Base-by-base conservation (phyloP, 768 basidiomycete genomes). In the Trametes maxima region DNA sequence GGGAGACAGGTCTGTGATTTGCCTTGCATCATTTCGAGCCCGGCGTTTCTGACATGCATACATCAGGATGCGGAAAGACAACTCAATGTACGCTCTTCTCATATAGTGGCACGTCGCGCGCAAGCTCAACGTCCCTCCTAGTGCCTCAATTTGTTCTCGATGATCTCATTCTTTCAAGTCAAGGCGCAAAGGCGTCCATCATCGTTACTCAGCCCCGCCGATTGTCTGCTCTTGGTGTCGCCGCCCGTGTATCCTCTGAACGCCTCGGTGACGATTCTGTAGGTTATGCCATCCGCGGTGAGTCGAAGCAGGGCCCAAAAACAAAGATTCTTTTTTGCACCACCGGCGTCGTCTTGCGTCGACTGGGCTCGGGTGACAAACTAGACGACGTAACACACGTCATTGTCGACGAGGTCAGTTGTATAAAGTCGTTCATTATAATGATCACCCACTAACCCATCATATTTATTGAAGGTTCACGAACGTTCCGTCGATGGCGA, bases 71-170 rank as follows among this genome's bases (percentile, higher is more conserved):
- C 52, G 95, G 95, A 25, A 98, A 98, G 74, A 95, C 93, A 2
- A 95, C 93, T 0, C 93, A 95, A 69, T 69, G 90, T 92, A 67
- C 60, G 80, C 63, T 52, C 21, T 42, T 24, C 37, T 21, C 40
- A 2, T 1, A 0, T 28, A 19, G 8, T 28, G 19, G 10, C 39
- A 2, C 44, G 16, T 14, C 37, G 12, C 22, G 56, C 2, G 16
- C 22, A 52, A 52, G 22, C 19, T 50, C 24, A 51, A 54, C 43
- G 22, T 46, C 12, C 13, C 21, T 35, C 36, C 49, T 69, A 88
- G 89, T 95, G 7, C 95, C 95, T 14, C 92, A 95, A 65, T 95
- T 93, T 67, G 87, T 98, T 54, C 77, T 97, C 48, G 94, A 97
- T 66, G 85, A 89, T 43, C 81, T 92, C 45, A 95, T 96, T 49